Base-by-base conservation (phyloP, 805 yeast species). In the Candida endomychidarum region DNA sequence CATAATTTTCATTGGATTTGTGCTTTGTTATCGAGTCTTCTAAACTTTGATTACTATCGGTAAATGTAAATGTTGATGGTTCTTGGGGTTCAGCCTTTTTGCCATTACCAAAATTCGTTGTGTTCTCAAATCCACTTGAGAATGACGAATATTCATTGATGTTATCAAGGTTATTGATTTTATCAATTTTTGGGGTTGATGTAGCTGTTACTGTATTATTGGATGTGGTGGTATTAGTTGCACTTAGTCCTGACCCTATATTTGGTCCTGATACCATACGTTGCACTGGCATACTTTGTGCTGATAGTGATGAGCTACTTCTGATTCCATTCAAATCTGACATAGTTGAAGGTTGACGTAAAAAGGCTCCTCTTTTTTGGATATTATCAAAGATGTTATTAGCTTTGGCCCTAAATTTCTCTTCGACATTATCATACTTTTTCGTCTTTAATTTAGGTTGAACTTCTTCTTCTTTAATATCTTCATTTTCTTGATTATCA, bases 391-490 rank as follows among this genome's bases (percentile, higher is more conserved):
- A 68, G 2, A 68, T 51, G 35, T 62, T 57, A 39, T 68, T 57
- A 12, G 74, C 74, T 44, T 68, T 67, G 30, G 55, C 54, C 38
- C 59, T 50, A 41, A 63, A 68, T 35, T 61, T 65, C 38, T 60
- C 57, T 37, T 66, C 68, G 35, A 65, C 60, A 17, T 59, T 51
- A n/a, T 65, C 60, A 45, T 58, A 61, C 38, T 53, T 54, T 35
- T 62, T 61, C 34, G 61, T 57, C 19, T 57, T 63, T 38, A 59
- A 41, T 31, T 50, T 56, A 11, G 60, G 57, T 26, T 26, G 34
- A n/a, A n/a, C n/a, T n/a, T n/a, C n/a, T n/a, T n/a, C n/a, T n/a
- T 8, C 17, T 14, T 20, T 20, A 20, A 20, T 20, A 6, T 20
- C 22, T 6, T 40, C 39, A 8, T 38, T 21, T 7, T 27, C 31